Percentiles rank a stretch among this genome's conserved stretches.
Conservation (phyloP, 108 stramenopile species). For the Pseudonitzschia multiseries region DNA sequence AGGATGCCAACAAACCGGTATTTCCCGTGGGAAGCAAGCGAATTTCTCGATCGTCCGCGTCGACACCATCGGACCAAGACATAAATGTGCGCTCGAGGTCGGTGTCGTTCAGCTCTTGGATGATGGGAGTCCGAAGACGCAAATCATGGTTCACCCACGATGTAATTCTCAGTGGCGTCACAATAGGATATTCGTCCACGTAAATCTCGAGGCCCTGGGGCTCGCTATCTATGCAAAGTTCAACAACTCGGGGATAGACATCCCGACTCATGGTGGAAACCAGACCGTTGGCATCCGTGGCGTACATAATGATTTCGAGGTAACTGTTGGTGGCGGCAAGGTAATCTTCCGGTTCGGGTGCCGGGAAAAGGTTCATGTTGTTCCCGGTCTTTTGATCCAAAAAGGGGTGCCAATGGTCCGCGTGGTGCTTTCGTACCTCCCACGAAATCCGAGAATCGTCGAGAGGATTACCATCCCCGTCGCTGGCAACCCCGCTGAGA, state of each 20-base stretch:
- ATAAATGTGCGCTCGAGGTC: slow-evolving; percentile 1
- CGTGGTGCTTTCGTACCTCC: slow-evolving; percentile 44
- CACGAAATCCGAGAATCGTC: slow-evolving; percentile 26
- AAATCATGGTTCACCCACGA: slow-evolving; percentile 38
- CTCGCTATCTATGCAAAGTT: slow-evolving; percentile 23
- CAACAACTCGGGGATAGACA: slow-evolving; percentile 15
- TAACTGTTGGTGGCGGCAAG: slow-evolving; percentile 37
- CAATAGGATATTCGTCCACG: slow-evolving; percentile 25
- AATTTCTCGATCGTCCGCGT: slow-evolving; percentile 2
- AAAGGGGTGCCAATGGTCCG: slow-evolving; percentile 36
- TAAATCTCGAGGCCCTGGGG: slow-evolving; percentile 29
- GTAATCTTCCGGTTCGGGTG: slow-evolving; percentile 42
- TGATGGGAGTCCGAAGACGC: slow-evolving; percentile 3
- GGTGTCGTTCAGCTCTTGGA: slow-evolving; percentile 1
- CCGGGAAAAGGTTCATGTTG: slow-evolving; percentile 19
- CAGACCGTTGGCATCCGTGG: slow-evolving; percentile 27
- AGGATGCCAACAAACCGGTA: slow-evolving; percentile 7
- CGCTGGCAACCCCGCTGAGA: slow-evolving; percentile 24
- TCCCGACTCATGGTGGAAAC: slow-evolving; percentile 14
- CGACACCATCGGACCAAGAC: slow-evolving; percentile 24
- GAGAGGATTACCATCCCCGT: slow-evolving; percentile 16
- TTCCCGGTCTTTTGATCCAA: slow-evolving; percentile 33
- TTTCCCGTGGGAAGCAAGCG: not conserved
- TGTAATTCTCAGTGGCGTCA: slow-evolving; percentile 30
- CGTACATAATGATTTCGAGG: slow-evolving; percentile 36